Base-by-base conservation (phyloP, 2,329 filamentous ascomycete genomes). In the Botrytis hyacinthi region DNA sequence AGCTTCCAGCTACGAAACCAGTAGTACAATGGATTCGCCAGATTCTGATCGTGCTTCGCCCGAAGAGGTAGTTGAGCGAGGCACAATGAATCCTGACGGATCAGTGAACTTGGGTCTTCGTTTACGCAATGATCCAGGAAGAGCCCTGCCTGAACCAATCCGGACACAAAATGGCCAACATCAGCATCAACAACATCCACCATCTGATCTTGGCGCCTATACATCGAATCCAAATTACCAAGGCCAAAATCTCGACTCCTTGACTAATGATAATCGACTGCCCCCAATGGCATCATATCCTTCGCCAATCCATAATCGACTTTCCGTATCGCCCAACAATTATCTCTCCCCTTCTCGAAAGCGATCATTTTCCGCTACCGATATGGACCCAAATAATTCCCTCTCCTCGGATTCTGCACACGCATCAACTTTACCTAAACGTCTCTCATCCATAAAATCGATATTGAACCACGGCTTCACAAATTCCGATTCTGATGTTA, bases 361-460 rank as follows among this genome's bases (percentile, higher is more conserved):
- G 82, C 87, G 91, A 9, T 92, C 90, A 0, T 91, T 92, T 76
- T 92, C 91, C 0, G 84, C 86, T 0, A 84, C 86, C 0, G 88
- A 91, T 72, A 85, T 85, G 32, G 88, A 89, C 54, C 79, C 80
- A n/a, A 63, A 42, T 26, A 54, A 76, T 12, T 40, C 68, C 2
- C 67, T 74, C 20, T 57, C 75, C 48, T 18, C 73, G 4, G 74
- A 78, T 35, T 62, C 60, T 20, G 68, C 57, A 32, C 59, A 74
- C 44, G 73, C 42, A 26, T 77, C 79, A n/a, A 82, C 89, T 40
- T 83, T 82, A 54, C 82, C 88, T 60, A 87, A 92, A 80, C 89
- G 92, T 22, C 83, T 94, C 6, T 93, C 90, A 29, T 93, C 91
- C 4, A 94, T 94, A 75, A 92, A 91, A 76, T 92, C 92, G 8